These are phyloP conservation scores for Sporobolomyces pararoseus DNA, from an alignment of 768 basidiomycete genomes.

Conservation along the genomic window DNA sequence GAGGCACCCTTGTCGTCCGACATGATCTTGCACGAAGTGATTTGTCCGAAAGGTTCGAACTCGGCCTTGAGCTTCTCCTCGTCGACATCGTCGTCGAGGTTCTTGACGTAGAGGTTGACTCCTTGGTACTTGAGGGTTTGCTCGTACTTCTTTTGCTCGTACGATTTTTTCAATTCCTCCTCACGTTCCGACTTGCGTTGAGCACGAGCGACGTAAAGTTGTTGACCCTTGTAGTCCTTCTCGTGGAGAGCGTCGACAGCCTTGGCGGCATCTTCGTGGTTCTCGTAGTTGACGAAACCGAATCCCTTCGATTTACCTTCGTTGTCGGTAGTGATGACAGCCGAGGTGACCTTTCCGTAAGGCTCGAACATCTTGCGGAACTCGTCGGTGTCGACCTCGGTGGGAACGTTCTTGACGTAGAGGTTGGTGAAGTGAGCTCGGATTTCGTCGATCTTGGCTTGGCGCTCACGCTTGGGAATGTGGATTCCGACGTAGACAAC, in stretches of 20 bases:
- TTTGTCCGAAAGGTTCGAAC: constrained; percentile 93
- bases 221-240: constrained; percentile 73
- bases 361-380: constrained; percentile 73
- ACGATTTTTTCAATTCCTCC: constrained; percentile 86
- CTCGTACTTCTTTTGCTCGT: constrained; percentile 95
- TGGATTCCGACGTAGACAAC: constrained; percentile 98
- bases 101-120: constrained; percentile 99
- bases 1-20: constrained; percentile 88
- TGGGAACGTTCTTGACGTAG: constrained; percentile 94
- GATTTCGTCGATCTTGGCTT: constrained; percentile 97
- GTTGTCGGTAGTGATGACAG: constrained; percentile 70
- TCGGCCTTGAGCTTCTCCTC: constrained; percentile 94
- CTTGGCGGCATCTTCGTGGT: constrained; percentile 82
- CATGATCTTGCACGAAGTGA: constrained; percentile 99
- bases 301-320: constrained; percentile 93
- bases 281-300: constrained; percentile 95
- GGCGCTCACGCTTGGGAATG: constrained; percentile 96
- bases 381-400: constrained; percentile 76
- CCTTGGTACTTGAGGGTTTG: constrained; percentile 97
- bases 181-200: constrained; percentile 99
- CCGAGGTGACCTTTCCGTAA: constrained; percentile 83
- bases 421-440: constrained; percentile 96
- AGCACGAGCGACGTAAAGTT: constrained; percentile 90
- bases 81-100: constrained; percentile 94
- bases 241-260: constrained; percentile 90